Evolutionary conservation across 331 rosid genomes (phyloP).

Genomic region (Rosa hybrid): DNA sequence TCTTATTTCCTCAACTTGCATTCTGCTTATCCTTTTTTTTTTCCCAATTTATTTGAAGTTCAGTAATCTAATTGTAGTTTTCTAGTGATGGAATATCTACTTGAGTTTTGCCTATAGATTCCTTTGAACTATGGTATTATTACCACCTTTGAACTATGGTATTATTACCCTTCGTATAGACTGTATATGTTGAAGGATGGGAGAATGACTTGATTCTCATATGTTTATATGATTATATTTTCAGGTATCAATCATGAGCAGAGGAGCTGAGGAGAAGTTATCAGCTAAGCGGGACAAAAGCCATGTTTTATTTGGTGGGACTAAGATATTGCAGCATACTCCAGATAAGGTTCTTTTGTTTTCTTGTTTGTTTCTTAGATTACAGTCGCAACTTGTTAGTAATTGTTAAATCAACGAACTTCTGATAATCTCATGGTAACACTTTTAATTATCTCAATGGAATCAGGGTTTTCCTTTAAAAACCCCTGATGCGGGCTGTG

Average conservation of each 20-base stretch:
- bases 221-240: conserved; percentile 12
- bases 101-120: background rate
- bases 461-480: conserved; percentile 77
- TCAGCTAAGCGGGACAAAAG: conserved; percentile 80
- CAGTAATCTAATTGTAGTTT: background rate
- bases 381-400: background rate
- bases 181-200: background rate
- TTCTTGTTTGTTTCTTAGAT: background rate
- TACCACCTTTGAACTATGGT: background rate
- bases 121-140: background rate
- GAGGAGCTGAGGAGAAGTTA: conserved; percentile 75
- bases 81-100: background rate
- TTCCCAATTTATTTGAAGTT: background rate
- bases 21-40: background rate
- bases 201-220: background rate
- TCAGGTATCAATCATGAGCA: conserved; percentile 74
- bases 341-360: conserved; percentile 72
- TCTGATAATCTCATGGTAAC: conserved; percentile 17
- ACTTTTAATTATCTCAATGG: conserved; percentile 27
- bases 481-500: conserved; percentile 96
- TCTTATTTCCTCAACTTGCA: background rate
- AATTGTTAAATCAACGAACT: background rate
- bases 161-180: background rate
- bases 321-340: conserved; percentile 96
- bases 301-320: conserved; percentile 95